These are phyloP conservation scores for Sordariomycetes sp. DNA, from an alignment of 2,329 filamentous ascomycete genomes.

Conservation along the genomic window DNA sequence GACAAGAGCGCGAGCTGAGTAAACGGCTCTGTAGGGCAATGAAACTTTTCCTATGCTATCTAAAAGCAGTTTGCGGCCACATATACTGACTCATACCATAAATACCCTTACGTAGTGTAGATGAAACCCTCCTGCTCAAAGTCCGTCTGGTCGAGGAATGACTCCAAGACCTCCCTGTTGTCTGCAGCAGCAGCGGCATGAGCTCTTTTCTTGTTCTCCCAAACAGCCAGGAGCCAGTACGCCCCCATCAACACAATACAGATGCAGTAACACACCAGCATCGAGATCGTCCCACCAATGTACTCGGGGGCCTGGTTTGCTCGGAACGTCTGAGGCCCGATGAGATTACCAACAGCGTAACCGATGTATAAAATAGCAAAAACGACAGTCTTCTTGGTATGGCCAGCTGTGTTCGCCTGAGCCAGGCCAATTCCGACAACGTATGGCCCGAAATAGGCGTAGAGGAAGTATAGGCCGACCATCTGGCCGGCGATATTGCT, in stretches of 20 bases:
- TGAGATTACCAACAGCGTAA: constrained; percentile 6
- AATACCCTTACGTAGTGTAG: too few relatives aligned
- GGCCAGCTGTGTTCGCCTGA: constrained; percentile 29
- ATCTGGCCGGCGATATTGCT: not conserved
- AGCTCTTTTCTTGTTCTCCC: constrained; percentile 1
- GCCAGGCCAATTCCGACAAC: constrained; percentile 3
- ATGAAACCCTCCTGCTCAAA: too few relatives aligned
- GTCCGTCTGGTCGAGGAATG: too few relatives aligned
- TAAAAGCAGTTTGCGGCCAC: too few relatives aligned
- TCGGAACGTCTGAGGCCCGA: constrained; percentile 7
- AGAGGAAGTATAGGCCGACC: constrained; percentile 3
- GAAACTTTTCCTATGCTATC: too few relatives aligned
- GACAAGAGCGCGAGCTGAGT: too few relatives aligned
- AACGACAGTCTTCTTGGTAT: constrained; percentile 8
- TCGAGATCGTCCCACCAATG: constrained; percentile 35
- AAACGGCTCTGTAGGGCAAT: too few relatives aligned
- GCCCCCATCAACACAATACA: not conserved
- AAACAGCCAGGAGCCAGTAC: not conserved
- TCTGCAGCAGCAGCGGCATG: too few relatives aligned
- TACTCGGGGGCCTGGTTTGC: constrained; percentile 2
- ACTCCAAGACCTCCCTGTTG: too few relatives aligned
- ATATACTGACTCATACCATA: too few relatives aligned
- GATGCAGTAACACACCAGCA: constrained; percentile 31
- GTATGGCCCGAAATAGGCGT: constrained; percentile 3
- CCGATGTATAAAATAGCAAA: constrained; percentile 6